Evolutionary conservation across 164 flowering plant genomes (phyloP).

Genomic region (Platanus orientalis): DNA sequence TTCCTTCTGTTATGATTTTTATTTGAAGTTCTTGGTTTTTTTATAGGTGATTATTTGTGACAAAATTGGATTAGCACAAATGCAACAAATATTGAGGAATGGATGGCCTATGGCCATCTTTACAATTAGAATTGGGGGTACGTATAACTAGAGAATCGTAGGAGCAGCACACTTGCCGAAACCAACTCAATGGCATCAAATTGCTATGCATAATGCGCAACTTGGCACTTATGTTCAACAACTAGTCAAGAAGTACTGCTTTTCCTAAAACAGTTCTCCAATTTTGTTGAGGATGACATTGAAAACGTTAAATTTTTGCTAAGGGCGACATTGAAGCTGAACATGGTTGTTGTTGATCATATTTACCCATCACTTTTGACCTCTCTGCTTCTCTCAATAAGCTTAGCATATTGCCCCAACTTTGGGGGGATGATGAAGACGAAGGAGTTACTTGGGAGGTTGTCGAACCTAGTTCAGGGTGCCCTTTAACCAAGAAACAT

Average conservation of each 20-base stretch:
- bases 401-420: constrained; percentile 63
- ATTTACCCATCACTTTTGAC: constrained; percentile 76
- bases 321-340: constrained; percentile 80
- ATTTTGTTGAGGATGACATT: no score
- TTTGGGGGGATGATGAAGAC: constrained; percentile 86
- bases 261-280: no score
- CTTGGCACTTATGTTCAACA: constrained; percentile 84
- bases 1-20: not conserved
- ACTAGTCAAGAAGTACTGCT: no score
- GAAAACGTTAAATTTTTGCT: no score
- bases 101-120: constrained; percentile 80
- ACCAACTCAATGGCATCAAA: no score
- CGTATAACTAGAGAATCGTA: constrained; percentile 74
- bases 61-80: constrained; percentile 78
- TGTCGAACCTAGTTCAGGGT: no score
- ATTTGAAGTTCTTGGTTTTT: not conserved
- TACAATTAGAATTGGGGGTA: constrained; percentile 90
- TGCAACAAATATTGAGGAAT: constrained; percentile 89
- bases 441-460: constrained; percentile 81
- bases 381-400: constrained; percentile 65
- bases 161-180: constrained; percentile 49
- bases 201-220: constrained; percentile 74
- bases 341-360: constrained; percentile 90
- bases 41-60: constrained; percentile 89
- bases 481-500: no score